A percentile compares a stretch with the other conserved stretches of the same genome.
Evolutionary conservation across 2,329 filamentous ascomycete genomes (phyloP).

Genomic region (Harringtonia aguacate): DNA sequence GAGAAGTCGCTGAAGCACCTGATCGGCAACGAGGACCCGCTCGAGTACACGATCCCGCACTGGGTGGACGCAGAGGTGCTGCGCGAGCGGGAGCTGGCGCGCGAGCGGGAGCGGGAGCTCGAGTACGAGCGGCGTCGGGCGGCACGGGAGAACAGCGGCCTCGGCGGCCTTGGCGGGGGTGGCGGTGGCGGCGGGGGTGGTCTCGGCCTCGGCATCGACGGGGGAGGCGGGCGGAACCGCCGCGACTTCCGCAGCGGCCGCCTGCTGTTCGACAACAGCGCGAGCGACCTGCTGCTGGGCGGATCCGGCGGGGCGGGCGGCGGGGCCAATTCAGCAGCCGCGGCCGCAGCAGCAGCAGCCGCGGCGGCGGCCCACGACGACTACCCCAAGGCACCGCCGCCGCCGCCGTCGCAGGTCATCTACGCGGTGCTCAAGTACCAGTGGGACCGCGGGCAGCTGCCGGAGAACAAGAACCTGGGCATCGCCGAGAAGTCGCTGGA

Average conservation of each 20-base stretch:
- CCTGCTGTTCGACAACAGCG: conserved; percentile 8
- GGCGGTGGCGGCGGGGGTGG: conserved; percentile 1
- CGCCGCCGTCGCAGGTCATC: conserved; percentile 61
- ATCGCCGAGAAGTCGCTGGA: conserved; percentile 45
- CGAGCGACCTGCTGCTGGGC: not conserved
- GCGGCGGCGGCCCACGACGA: conserved; percentile 5
- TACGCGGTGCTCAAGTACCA: conserved; percentile 98
- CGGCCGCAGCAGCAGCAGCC: not conserved
- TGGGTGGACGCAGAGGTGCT: conserved; percentile 30
- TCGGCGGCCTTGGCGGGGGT: not conserved
- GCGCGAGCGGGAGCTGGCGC: conserved; percentile 13
- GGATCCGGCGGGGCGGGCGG: not conserved
- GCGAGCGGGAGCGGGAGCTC: conserved; percentile 8
- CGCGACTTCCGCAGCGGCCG: conserved; percentile 10
- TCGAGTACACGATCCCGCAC: conserved; percentile 51
- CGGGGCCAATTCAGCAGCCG: not conserved
- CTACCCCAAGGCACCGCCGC: conserved; percentile 5
- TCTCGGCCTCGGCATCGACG: not conserved
- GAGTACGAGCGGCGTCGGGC: conserved; percentile 7
- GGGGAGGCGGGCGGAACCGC: conserved; percentile 1
- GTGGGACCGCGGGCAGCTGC: conserved; percentile 73
- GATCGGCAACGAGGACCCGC: conserved; percentile 58
- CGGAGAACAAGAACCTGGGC: conserved; percentile 27
- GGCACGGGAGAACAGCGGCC: conserved; percentile 4
- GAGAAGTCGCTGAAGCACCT: conserved; percentile 90